These are phyloP conservation scores for Salix exigua DNA, from an alignment of 345 rosid genomes.

Conservation along the genomic window DNA sequence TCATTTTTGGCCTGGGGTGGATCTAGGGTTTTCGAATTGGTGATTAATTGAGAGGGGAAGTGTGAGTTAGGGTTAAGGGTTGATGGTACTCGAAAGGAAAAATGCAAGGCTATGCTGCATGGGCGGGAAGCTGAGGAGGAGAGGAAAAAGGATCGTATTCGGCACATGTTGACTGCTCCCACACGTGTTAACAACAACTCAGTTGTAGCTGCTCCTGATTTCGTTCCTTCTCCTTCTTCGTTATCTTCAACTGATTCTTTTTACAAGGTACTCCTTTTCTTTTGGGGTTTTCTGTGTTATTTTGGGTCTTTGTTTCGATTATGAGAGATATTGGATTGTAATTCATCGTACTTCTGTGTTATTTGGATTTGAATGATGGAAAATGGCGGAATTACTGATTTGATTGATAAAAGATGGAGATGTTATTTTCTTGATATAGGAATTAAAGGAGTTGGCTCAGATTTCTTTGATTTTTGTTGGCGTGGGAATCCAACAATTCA, in stretches of 20 bases:
- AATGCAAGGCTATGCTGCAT: slow-evolving; percentile 54
- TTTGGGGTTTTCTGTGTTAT: neutral
- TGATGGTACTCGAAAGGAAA: slow-evolving; percentile 33
- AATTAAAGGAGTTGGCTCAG: neutral
- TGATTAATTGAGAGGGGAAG: neutral
- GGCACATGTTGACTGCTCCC: slow-evolving; percentile 33
- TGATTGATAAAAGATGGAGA: neutral
- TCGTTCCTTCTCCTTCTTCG: slow-evolving; percentile 4
- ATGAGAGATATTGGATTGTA: neutral
- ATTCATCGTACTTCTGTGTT: neutral
- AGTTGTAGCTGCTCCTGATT: slow-evolving; percentile 13
- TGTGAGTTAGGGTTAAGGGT: slow-evolving; percentile 14
- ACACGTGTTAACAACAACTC: slow-evolving; percentile 17
- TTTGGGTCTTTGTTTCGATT: neutral
- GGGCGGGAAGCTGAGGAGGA: slow-evolving; percentile 40
- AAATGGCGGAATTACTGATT: neutral
- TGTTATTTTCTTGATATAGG: neutral
- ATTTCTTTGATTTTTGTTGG: neutral
- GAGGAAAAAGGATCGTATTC: slow-evolving; percentile 7
- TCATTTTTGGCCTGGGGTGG: slow-evolving; percentile 4
- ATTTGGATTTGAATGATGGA: neutral
- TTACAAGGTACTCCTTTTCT: slow-evolving; percentile 45
- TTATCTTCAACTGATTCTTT: slow-evolving; percentile 30
- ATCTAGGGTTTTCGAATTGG: slow-evolving; percentile 12
- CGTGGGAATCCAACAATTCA: neutral